phyloP scores from a whole-genome alignment of 2,329 filamentous ascomycete species.

The Alternaria solani region DNA sequence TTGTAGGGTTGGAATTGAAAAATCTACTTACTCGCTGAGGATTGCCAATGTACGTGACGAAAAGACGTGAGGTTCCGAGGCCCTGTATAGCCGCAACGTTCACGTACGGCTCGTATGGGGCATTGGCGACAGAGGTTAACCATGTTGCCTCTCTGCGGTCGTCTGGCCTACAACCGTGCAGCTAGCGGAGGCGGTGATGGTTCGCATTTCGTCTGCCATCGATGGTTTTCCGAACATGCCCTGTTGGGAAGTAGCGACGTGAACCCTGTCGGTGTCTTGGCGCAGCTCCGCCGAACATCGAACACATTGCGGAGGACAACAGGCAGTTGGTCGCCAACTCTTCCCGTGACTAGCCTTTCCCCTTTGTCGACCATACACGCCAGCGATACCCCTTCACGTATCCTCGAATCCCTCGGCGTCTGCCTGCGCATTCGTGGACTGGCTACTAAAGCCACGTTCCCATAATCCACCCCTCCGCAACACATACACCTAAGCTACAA shows the following conservation, averaged over 20 bases:
- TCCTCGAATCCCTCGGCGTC: constrained; percentile 4
- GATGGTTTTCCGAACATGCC: constrained; percentile 28
- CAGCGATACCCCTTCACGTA: neutral
- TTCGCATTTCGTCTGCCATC: constrained; percentile 34
- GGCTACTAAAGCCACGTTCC: constrained; percentile 53
- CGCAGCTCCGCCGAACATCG: constrained; percentile 31
- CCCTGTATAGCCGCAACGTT: neutral
- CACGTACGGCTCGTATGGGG: neutral
- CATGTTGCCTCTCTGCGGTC: neutral
- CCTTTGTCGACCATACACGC: neutral
- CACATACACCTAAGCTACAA: constrained; percentile 38
- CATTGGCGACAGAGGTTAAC: neutral
- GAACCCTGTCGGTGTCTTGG: constrained; percentile 43
- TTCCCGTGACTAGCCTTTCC: constrained; percentile 1
- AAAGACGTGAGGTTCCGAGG: neutral
- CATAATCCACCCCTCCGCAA: constrained; percentile 40
- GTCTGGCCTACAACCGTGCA: constrained; percentile 1
- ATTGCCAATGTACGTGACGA: neutral
- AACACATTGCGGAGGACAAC: constrained; percentile 33
- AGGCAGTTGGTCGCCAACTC: constrained; percentile 7
- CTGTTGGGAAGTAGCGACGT: constrained; percentile 28
- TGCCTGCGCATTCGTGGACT: constrained; percentile 37
- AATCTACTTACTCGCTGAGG: constrained; percentile 22
- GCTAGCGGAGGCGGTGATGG: constrained; percentile 25
- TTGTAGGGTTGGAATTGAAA: constrained; percentile 36